Evolutionary conservation across 2,329 filamentous ascomycete species (phyloP), one percentile per base, ranked within the genome.

Genomic region (Colletotrichum sp.): DNA sequence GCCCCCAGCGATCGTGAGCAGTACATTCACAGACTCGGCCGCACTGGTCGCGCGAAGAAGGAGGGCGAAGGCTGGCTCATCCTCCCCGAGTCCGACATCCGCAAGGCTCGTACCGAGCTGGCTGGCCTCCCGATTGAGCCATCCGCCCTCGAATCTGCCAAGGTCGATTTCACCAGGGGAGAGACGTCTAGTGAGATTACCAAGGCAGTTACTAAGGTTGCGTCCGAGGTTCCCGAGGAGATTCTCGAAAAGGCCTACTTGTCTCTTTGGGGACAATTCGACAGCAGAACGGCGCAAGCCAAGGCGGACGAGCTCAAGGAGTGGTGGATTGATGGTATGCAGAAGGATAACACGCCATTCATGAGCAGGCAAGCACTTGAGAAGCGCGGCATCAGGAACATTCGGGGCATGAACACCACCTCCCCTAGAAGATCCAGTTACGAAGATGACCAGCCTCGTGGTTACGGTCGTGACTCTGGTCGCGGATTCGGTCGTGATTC

Each of bases 11-110:
- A 91, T 77, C 89, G 92, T 32, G 93, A 95, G 81, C 91, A 92
- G 48, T 96, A 96, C 81, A 94, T 96, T 75, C 94, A 96, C 84
- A 92, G 94, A 74, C 87, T 96, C 57, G 94, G 94, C 68, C 93
- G 94, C 77, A 96, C 94, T 10, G 94, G 90, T 72, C 93, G 95
- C 80, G 94, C 94, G 32, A 92, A 92, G 77, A 94, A 94, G 83
- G 88, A 92, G 79, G 94, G 94, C 60, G 88, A 94, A 80, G 94
- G 93, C 72, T 95, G 91, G 89, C 83, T 96, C 38, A 83, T 96
- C 63, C 77, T 95, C 3, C 86, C 91, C 2, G 83, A 90, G 13
- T 80, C 87, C 16, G 93, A 95, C 79, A 82, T 89, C 8, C 21
- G 78, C 0, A 82, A 85, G 60, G 86, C 91, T 5, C 87, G 90